Base-by-base conservation (phyloP, 225 moss, liverwort and hornwort species). In the Bryoerythrophyllum caledonicum region DNA sequence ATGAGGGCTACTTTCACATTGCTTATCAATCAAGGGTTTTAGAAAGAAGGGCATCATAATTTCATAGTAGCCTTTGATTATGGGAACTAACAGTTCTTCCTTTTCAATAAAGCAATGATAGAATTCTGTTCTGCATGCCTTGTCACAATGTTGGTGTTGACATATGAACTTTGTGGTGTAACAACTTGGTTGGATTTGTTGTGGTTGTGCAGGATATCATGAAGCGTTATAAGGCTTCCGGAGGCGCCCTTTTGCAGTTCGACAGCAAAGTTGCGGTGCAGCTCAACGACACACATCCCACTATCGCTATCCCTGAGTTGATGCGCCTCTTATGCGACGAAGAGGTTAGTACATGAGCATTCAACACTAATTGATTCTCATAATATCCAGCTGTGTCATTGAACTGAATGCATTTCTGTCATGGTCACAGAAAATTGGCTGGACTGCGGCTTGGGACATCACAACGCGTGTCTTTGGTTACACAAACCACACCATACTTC, bases 401-500 rank as follows among this genome's bases (percentile, higher is more conserved):
- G 4, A 17, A 49, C 48, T 49, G 48, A 49, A 1, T 6, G 16
- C 5, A 17, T 19, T 40, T 13, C 21, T 41, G 53, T 38, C 54
- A 57, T 25, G 56, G 24, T 15, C 63, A 16, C 70, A 80, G 80
- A 55, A 32, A 71, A 55, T 89, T 67, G 73, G 76, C 35, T 91
- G 91, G 91, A 78, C 84, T 20, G 86, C 79, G 67, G 91, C 91
- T 27, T 91, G 91, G 91, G 75, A 85, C 3, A 87, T 91, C 65
- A 91, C 91, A 30, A 76, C 60, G 8, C 70, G 55, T 46, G 80
- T 80, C 25, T 75, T 91, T 25, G 88, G 86, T 48, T 91, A 91
- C 76, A 91, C 91, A 8, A 91, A 91, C 84, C 91, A 91, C 65
- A 91, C 91, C n/a, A 87, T 91, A 12, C 80, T 91, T 53, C 91